phyloP scores from a whole-genome alignment of 345 rosid species.

The Populus tremula region DNA sequence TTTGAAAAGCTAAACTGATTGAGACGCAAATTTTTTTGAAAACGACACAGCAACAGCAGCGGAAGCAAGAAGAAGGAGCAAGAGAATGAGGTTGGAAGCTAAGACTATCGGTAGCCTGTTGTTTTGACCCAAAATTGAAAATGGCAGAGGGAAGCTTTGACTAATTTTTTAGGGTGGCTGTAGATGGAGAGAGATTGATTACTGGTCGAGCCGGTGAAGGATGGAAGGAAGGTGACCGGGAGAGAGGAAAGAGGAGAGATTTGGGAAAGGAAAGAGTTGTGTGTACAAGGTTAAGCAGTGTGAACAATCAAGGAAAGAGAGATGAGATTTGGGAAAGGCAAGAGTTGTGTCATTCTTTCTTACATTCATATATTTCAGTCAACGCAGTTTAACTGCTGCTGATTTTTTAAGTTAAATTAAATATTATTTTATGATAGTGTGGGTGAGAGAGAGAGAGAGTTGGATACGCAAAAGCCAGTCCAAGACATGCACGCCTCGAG shows the following conservation, averaged over 20 bases:
- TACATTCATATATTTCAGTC: conserved; percentile 9
- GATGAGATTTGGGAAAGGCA: neutral
- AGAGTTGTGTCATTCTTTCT: neutral
- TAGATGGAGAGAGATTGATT: neutral
- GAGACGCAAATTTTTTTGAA: too few species aligned
- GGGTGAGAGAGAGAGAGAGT: too few species aligned
- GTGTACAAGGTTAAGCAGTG: too few species aligned
- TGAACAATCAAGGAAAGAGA: neutral
- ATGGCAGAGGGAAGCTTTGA: too few species aligned
- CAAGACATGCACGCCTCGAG: too few species aligned
- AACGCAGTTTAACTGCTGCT: conserved; percentile 27
- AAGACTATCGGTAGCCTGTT: too few species aligned
- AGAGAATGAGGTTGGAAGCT: neutral
- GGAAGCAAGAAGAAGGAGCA: neutral
- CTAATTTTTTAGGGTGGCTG: neutral
- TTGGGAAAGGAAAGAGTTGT: neutral
- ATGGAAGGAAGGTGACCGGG: neutral
- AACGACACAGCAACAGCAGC: neutral
- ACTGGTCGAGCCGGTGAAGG: neutral
- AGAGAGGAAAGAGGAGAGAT: neutral
- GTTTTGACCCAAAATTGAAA: too few species aligned
- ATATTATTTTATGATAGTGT: too few species aligned
- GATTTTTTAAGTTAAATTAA: neutral
- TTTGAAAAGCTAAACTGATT: neutral
- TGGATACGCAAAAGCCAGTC: too few species aligned